Base-by-base conservation (phyloP, 2,329 filamentous ascomycete genomes). In the Mycosphaerella sp. region DNA sequence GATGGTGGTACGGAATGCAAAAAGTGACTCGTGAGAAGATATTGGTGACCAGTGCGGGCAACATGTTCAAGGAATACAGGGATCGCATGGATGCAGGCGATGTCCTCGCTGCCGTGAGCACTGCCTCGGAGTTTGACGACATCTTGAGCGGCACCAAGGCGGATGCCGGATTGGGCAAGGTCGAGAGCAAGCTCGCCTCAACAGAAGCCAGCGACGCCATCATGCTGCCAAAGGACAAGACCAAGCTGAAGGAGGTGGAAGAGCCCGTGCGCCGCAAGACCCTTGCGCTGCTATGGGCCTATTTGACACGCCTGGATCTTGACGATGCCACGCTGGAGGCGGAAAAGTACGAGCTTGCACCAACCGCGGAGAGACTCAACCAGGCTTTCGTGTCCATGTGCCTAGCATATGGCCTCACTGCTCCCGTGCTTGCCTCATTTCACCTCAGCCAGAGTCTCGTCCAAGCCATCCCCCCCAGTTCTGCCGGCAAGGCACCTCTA, bases 1-100 rank as follows among this genome's bases (percentile, higher is more conserved):
- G 87, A 55, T 98, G 93, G 93, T 98, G 93, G 93, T 98, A 98
- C 69, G 93, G 95, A 57, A 95, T 89, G 34, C 92, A 95, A 72
- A 83, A 85, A 65, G 83, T 88, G 72, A 97, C 93, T 38, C 95
- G 92, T 74, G 95, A 98, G 72, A 89, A 89, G 63, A 87, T 97
- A 26, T 78, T 95, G 52, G 86, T 96, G 69, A 89, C 93, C 69
- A 96, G 88, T 72, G 91, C 95, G 63, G 95, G 95, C 71, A 91
- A 89, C 62, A 81, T 98, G 55, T 97, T 98, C 80, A 86, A 85
- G 64, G 89, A 95, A 67, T 98, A 95, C 73, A 84, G 88, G 60
- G 91, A 95, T 51, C 81, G 83, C 59, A 86, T 93, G 59, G 83
- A 89, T 59, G 85, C 89, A 65, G 86, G 86, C 42, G 89, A 84